These are phyloP conservation scores for Xylariaceae sp. DNA, from an alignment of 2,329 filamentous ascomycete genomes.

Conservation along the genomic window DNA sequence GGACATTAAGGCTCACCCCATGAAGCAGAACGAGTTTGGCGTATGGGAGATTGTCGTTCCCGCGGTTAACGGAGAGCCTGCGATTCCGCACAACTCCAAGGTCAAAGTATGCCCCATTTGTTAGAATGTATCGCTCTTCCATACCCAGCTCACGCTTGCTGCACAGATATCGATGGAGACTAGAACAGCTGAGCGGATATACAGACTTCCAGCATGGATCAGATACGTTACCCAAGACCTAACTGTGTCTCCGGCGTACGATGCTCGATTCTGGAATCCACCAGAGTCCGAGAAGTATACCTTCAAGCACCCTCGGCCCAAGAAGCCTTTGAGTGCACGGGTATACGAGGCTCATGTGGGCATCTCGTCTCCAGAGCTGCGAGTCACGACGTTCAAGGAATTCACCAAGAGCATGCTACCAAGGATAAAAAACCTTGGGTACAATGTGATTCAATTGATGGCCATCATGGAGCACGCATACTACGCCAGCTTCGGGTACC, in stretches of 20 bases:
- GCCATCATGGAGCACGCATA: slow-evolving; percentile 99
- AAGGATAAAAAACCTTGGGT: slow-evolving; percentile 83
- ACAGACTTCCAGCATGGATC: slow-evolving; percentile 94
- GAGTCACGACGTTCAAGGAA: slow-evolving; percentile 93
- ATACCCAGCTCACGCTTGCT: not conserved
- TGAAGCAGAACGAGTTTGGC: slow-evolving; percentile 83
- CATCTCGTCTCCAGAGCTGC: slow-evolving; percentile 87
- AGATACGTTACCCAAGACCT: slow-evolving; percentile 95
- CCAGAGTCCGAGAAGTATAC: slow-evolving; percentile 71
- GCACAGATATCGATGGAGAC: slow-evolving; percentile 76
- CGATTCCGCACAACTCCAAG: slow-evolving; percentile 91
- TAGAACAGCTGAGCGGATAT: slow-evolving; percentile 75
- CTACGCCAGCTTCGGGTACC: slow-evolving; percentile 98
- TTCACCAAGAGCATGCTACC: slow-evolving; percentile 92
- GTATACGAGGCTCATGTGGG: slow-evolving; percentile 99
- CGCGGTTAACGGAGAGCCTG: slow-evolving; percentile 68
- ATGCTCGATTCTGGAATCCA: slow-evolving; percentile 96
- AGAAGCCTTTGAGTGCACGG: slow-evolving; percentile 80
- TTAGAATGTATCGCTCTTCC: not conserved
- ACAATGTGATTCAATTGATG: slow-evolving; percentile 98
- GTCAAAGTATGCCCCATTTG: slow-evolving; percentile 67
- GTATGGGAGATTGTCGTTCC: slow-evolving; percentile 82
- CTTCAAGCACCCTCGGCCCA: slow-evolving; percentile 79
- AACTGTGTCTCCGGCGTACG: slow-evolving; percentile 84
- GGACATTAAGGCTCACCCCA: slow-evolving; percentile 78